Percentiles rank a stretch among this genome's conserved stretches.
These are phyloP conservation scores for Geotrichum histeridarum DNA, from an alignment of 1,139 yeast species.

Conservation along the genomic window DNA sequence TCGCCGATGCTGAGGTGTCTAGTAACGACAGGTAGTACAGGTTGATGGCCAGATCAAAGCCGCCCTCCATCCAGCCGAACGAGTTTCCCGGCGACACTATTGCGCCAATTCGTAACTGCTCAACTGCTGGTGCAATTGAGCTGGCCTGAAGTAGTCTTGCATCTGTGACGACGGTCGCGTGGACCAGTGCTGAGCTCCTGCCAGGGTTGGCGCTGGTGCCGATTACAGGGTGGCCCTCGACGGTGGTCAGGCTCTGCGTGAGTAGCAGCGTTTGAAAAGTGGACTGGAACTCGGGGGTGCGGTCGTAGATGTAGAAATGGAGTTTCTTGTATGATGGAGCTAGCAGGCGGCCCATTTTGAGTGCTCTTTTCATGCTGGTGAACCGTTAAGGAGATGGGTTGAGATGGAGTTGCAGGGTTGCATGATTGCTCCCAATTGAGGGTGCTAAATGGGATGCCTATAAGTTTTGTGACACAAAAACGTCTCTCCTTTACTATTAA, in stretches of 20 bases:
- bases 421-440: too few species aligned
- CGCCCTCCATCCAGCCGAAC: slow-evolving; percentile 49
- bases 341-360: too few species aligned
- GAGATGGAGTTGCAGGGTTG: too few species aligned
- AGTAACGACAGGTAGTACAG: slow-evolving; percentile 34
- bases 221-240: background rate
- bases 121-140: slow-evolving; percentile 16
- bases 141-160: background rate
- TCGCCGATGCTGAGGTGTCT: background rate
- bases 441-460: too few species aligned
- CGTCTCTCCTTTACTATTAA: too few species aligned
- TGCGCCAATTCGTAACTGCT: slow-evolving; percentile 25
- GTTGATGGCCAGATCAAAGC: slow-evolving; percentile 46
- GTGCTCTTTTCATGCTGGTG: too few species aligned
- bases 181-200: background rate
- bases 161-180: background rate
- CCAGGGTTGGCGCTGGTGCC: background rate
- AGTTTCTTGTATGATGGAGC: background rate
- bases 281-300: slow-evolving; percentile 9
- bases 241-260: slow-evolving; percentile 16
- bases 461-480: too few species aligned
- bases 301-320: slow-evolving; percentile 18
- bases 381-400: too few species aligned
- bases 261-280: slow-evolving; percentile 9
- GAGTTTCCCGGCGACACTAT: slow-evolving; percentile 54